Evolutionary conservation across 176 grass and related monocot species (phyloP).

Genomic region (Lolium multiflorum): DNA sequence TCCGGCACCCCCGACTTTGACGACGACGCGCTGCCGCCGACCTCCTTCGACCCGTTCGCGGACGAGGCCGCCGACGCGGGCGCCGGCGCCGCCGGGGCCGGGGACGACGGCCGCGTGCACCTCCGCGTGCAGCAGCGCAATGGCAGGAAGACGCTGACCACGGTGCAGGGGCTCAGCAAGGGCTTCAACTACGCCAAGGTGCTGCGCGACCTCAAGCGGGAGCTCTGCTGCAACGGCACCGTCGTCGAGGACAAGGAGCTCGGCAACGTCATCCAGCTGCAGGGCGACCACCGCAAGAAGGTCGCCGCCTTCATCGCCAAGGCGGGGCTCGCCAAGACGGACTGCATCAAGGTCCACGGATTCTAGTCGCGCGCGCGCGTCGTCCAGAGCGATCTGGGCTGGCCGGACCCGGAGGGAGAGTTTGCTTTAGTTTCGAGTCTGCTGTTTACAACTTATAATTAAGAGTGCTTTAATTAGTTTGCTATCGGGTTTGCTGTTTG

Average conservation of each 20-base stretch:
- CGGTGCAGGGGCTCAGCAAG: constrained; percentile 14
- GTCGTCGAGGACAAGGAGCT: constrained; percentile 22
- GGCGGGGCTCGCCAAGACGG: constrained; percentile 3
- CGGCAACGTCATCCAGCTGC: constrained; percentile 22
- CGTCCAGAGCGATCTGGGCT: not conserved
- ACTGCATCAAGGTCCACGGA: constrained; percentile 31
- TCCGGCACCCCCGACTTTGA: constrained; percentile 19
- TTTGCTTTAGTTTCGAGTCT: not conserved
- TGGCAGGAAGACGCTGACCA: constrained; percentile 20
- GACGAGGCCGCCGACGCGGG: constrained; percentile 60
- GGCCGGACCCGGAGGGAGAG: not conserved
- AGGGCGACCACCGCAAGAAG: constrained; percentile 19
- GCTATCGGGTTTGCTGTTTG: not conserved
- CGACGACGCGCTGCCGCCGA: constrained; percentile 14
- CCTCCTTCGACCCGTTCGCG: constrained; percentile 69
- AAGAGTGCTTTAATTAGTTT: not conserved
- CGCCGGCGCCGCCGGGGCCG: not conserved
- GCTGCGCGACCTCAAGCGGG: constrained; percentile 15
- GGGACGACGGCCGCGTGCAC: constrained; percentile 55
- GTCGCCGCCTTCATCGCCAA: constrained; percentile 15
- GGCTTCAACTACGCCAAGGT: constrained; percentile 12
- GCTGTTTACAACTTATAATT: not conserved
- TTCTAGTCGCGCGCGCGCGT: not conserved
- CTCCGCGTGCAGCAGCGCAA: constrained; percentile 39
- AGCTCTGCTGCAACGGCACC: constrained; percentile 19